Base-by-base conservation (phyloP, 768 basidiomycete species). In the Lactarius vividus region DNA sequence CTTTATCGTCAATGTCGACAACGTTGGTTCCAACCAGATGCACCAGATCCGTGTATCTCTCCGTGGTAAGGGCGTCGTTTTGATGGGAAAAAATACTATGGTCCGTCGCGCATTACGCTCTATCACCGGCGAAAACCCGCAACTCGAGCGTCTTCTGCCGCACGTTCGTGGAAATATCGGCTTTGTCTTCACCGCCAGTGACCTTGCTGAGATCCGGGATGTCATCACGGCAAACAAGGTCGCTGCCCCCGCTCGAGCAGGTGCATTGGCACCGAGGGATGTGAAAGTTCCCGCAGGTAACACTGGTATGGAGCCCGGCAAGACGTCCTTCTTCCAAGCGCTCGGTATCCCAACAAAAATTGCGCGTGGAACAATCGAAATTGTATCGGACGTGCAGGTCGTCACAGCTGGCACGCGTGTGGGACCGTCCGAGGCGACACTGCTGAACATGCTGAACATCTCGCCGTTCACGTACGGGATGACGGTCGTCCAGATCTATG, bases 61-160 rank as follows among this genome's bases (percentile, higher is more conserved):
- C 79, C 94, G 97, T 73, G 94, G 95, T 75, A 94, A 92, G 78
- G 97, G 93, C 82, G 81, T 95, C 67, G 95, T 99, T 71, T 80
- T 99, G 73, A 99, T 99, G 97, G 97, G 97, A 77, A 99, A 99
- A 83, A 99, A 99, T 88, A 99, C 97, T 77, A 98, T 98, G 96
- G 96, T 99, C 74, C 93, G 97, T 82, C 94, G 97, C 74, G 97
- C 95, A 67, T 85, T 99, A 69, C 94, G 97, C 70, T 84, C 88
- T 74, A 87, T 98, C 80, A 87, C 98, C 75, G 67, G 84, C 71
- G 97, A 98, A 73, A 83, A 81, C 83, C 97, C 96, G 61, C 89
- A 95, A 76, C 96, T 89, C 82, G 97, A 99, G 83, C 91, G 87
- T 74, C 91, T 99, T 79, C 89, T 99, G 66, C 96, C 95, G 70